phyloP scores from a whole-genome alignment of 495 filamentous ascomycete genomes.

The Penicillium cinerascens region DNA sequence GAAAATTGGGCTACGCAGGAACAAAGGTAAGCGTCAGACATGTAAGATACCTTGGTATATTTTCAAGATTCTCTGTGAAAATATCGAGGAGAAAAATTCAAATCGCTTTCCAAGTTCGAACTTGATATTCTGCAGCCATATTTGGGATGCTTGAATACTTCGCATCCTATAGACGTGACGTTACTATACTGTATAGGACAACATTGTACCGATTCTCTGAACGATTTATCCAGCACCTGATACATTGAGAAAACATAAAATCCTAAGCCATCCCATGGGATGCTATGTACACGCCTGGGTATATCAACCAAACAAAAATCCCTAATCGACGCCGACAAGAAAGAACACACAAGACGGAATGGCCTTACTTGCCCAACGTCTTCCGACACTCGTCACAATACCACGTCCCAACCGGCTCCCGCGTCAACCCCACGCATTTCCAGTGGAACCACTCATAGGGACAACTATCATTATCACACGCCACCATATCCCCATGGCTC shows the following conservation, averaged over 20 bases:
- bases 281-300: neutral
- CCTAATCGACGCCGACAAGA: neutral
- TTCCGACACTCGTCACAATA: constrained; percentile 80
- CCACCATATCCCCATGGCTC: constrained; percentile 96
- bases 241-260: neutral
- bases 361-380: constrained; percentile 49
- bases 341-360: neutral
- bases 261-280: neutral
- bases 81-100: too few species aligned
- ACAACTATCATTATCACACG: constrained; percentile 91
- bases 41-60: too few species aligned
- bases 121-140: too few species aligned
- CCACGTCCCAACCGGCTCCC: constrained; percentile 89
- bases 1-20: too few species aligned
- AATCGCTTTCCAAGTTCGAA: too few species aligned
- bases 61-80: too few species aligned
- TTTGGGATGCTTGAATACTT: too few species aligned
- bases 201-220: too few species aligned
- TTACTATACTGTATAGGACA: too few species aligned
- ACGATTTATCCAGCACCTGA: neutral
- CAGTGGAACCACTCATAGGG: constrained; percentile 98
- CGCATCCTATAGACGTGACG: too few species aligned
- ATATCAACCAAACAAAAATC: neutral
- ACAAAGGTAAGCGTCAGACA: too few species aligned
- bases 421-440: constrained; percentile 85